phyloP scores from a whole-genome alignment of 441 rosid genomes.

The Jatropha podagrica region DNA sequence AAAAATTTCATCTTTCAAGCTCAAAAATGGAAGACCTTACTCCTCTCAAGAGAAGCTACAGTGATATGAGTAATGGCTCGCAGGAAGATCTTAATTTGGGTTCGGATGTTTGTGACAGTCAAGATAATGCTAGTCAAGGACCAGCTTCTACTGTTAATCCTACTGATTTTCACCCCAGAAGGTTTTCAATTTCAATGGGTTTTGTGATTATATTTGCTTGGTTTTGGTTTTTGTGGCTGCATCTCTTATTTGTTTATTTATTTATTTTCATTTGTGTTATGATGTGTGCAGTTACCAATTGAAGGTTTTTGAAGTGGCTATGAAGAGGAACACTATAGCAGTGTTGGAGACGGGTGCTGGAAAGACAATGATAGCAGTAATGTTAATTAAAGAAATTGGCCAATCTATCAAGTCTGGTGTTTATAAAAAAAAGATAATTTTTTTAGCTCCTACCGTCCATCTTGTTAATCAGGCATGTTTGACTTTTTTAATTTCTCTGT shows the following conservation, averaged over 20 bases:
- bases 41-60: slow-evolving; percentile 43
- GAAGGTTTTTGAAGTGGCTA: slow-evolving; percentile 66
- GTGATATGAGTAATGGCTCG: slow-evolving; percentile 32
- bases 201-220: slow-evolving; percentile 9
- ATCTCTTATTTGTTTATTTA: not conserved
- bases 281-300: slow-evolving; percentile 47
- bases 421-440: slow-evolving; percentile 51
- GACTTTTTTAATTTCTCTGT: not conserved
- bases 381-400: slow-evolving; percentile 55
- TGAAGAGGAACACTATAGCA: slow-evolving; percentile 68
- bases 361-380: slow-evolving; percentile 67
- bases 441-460: slow-evolving; percentile 82
- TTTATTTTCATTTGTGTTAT: slow-evolving; percentile 9
- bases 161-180: slow-evolving; percentile 39
- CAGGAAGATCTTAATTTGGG: slow-evolving; percentile 23
- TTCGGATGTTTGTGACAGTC: not conserved
- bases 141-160: not conserved
- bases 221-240: not conserved
- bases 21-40: slow-evolving; percentile 23
- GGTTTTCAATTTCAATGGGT: slow-evolving; percentile 36
- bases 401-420: slow-evolving; percentile 37
- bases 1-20: slow-evolving; percentile 24
- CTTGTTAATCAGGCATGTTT: slow-evolving; percentile 69
- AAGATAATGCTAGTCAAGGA: not conserved
- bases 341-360: slow-evolving; percentile 69